Conservation (phyloP, 129 eudicot species). For the Oenanthe sinensis region DNA sequence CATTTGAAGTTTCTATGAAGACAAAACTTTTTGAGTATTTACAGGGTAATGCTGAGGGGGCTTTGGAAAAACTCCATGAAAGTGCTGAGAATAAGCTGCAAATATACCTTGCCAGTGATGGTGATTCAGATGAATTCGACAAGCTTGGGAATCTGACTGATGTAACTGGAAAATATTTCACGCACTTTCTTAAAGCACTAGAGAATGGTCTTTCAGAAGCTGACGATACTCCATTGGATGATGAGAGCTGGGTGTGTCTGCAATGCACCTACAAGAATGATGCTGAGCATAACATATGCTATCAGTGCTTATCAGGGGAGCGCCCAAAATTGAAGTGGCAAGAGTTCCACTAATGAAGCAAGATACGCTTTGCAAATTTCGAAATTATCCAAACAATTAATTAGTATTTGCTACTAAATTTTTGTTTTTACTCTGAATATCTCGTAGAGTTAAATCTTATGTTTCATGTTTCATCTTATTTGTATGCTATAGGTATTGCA, state of each 20-base stretch:
- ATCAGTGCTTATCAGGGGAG: background rate
- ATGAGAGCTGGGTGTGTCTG: background rate
- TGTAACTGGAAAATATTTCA: background rate
- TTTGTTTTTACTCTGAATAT: background rate
- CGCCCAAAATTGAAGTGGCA: background rate
- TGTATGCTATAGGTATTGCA: background rate
- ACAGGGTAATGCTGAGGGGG: constrained; percentile 8
- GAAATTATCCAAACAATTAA: background rate
- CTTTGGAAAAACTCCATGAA: background rate
- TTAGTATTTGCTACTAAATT: background rate
- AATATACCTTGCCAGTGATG: background rate
- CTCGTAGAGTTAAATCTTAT: background rate
- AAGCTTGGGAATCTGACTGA: background rate
- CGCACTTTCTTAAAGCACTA: background rate
- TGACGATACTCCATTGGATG: background rate
- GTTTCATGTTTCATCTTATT: background rate
- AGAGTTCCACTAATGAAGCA: background rate
- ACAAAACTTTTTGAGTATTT: background rate
- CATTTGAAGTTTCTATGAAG: background rate
- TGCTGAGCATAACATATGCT: background rate
- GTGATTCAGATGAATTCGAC: background rate
- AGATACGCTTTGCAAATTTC: background rate
- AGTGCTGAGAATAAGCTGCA: background rate
- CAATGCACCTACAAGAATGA: background rate
- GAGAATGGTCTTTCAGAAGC: constrained; percentile 1